Conservation (phyloP, 179 eudicot species). For the Silene noctiflora region DNA sequence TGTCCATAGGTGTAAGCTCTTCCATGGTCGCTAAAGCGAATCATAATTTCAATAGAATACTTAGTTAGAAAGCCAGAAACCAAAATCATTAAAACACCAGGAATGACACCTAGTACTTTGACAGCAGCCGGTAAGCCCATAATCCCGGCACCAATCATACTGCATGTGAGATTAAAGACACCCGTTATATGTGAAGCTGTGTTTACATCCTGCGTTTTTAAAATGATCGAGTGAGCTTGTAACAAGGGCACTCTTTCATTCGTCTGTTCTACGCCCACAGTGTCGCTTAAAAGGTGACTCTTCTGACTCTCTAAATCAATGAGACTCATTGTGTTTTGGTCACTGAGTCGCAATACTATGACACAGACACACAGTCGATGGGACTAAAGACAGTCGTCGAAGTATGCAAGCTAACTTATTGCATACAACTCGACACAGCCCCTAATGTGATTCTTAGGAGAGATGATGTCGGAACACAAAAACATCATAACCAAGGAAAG, state of each 20-base stretch:
- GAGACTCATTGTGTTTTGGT: conserved; percentile 14
- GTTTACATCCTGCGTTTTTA: conserved; percentile 19
- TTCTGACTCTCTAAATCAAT: conserved; percentile 24
- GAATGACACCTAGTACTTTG: conserved; percentile 41
- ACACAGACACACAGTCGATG: no score
- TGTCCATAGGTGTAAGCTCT: conserved; percentile 33
- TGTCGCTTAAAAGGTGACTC: not conserved
- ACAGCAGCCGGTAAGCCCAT: conserved; percentile 49
- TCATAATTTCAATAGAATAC: conserved; percentile 36
- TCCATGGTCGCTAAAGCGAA: conserved; percentile 35
- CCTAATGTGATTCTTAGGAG: conserved; percentile 5
- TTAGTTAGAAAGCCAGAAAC: conserved; percentile 35
- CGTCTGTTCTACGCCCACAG: conserved; percentile 2
- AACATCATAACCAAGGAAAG: not conserved
- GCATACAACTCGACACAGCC: not conserved
- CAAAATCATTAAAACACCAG: conserved; percentile 37
- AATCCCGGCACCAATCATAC: conserved; percentile 49
- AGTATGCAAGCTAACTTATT: not conserved
- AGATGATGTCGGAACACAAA: not conserved
- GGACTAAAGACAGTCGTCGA: no score
- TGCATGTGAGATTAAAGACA: conserved; percentile 37
- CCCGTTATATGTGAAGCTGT: conserved; percentile 33
- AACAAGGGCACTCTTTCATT: conserved; percentile 25
- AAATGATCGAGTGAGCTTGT: conserved; percentile 14
- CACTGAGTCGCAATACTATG: not conserved